Evolutionary conservation across 139 green algal genomes (phyloP).

Genomic region (Micractinium sp.): DNA sequence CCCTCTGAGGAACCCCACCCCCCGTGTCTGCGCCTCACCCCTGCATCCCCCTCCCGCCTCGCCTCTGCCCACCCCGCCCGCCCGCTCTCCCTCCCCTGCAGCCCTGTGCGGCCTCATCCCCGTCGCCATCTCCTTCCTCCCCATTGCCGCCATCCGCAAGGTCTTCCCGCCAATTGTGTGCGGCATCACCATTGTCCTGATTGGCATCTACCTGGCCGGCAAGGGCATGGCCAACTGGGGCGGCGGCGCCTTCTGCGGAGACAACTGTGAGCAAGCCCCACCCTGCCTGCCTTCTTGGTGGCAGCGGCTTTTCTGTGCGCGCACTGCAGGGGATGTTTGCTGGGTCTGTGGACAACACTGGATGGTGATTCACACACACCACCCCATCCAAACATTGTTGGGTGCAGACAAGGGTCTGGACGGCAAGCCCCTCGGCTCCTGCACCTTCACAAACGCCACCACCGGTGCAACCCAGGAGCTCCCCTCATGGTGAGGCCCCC

Average conservation of each 20-base stretch:
- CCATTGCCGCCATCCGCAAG: constrained; percentile 52
- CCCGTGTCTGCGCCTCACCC: too few species aligned
- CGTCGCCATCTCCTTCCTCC: constrained; percentile 74
- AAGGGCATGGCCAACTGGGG: constrained; percentile 80
- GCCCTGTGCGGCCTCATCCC: constrained; percentile 62
- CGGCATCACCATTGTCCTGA: constrained; percentile 59
- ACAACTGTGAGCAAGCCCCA: constrained; percentile 60
- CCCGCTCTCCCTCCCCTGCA: constrained; percentile 43
- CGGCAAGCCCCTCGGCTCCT: neutral
- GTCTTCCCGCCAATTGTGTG: constrained; percentile 50
- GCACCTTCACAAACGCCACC: constrained; percentile 18
- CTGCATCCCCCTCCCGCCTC: too few species aligned
- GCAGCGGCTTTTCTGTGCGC: too few species aligned
- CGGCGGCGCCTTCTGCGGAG: constrained; percentile 73
- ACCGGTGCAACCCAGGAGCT: constrained; percentile 10
- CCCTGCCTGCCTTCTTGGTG: too few species aligned
- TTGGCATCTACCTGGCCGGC: constrained; percentile 64
- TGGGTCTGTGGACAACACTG: too few species aligned
- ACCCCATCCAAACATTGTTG: neutral
- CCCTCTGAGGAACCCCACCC: too few species aligned
- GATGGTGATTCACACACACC: too few species aligned
- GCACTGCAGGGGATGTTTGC: too few species aligned
- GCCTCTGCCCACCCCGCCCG: too few species aligned
- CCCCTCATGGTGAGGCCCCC: neutral
- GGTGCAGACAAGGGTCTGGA: constrained; percentile 22